Conservation (phyloP, 1,139 yeast genomes). For the Magnusiomyces suaveolens region DNA sequence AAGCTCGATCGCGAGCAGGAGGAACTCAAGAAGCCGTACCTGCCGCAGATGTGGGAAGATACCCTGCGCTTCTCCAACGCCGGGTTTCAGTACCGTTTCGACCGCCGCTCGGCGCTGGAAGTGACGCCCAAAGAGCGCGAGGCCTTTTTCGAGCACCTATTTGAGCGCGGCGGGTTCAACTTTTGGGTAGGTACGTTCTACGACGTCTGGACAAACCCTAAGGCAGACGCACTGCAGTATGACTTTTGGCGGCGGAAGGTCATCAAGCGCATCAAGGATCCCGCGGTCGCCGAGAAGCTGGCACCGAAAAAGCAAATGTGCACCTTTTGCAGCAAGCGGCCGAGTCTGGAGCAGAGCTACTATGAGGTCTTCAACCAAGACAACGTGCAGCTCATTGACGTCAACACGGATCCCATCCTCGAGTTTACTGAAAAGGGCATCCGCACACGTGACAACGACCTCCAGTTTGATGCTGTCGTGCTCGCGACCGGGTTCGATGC, state of each 20-base stretch:
- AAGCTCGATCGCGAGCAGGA: constrained; percentile 11
- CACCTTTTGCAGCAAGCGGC: constrained; percentile 28
- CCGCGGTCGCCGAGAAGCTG: constrained; percentile 20
- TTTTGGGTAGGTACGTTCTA: constrained; percentile 24
- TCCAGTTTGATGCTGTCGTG: constrained; percentile 24
- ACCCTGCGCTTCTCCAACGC: constrained; percentile 25
- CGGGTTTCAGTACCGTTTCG: constrained; percentile 13
- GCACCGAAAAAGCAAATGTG: constrained; percentile 26
- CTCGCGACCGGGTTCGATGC: constrained; percentile 31
- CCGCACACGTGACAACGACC: constrained; percentile 18
- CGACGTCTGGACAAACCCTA: constrained; percentile 21
- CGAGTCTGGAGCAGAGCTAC: constrained; percentile 23
- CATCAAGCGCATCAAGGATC: constrained; percentile 23
- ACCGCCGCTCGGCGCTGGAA: constrained; percentile 13
- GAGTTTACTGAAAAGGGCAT: constrained; percentile 25
- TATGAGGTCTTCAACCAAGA: constrained; percentile 27
- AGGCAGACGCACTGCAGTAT: constrained; percentile 24
- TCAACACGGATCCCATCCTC: constrained; percentile 22
- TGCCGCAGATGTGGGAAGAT: constrained; percentile 15
- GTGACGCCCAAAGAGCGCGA: constrained; percentile 22
- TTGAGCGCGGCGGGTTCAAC: constrained; percentile 23
- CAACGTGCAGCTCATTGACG: constrained; percentile 26
- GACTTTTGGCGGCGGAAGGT: constrained; percentile 25
- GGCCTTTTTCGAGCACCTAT: constrained; percentile 19
- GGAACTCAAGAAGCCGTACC: constrained; percentile 14